Conservation (phyloP, 345 rosid species). For the Anastatica hierochuntica region DNA sequence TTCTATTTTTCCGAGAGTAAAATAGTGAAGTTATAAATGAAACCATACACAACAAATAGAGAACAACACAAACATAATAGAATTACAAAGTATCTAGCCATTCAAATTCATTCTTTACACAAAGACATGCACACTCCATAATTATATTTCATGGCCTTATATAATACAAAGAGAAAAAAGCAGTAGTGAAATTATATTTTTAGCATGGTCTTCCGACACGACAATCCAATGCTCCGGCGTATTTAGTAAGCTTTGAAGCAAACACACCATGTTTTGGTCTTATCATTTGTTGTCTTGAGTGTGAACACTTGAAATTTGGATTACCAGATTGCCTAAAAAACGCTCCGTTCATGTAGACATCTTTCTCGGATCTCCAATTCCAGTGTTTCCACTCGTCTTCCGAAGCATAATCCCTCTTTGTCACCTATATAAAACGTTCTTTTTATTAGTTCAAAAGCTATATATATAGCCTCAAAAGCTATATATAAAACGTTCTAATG, state of each 20-base stretch:
- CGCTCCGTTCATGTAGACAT: conserved; percentile 48
- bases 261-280: conserved; percentile 27
- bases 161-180: conserved; percentile 7
- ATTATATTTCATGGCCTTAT: neutral
- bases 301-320: conserved; percentile 13
- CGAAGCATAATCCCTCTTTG: conserved; percentile 42
- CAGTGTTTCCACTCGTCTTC: conserved; percentile 48
- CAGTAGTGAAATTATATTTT: conserved; percentile 1
- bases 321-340: conserved; percentile 42
- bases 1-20: neutral
- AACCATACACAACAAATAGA: conserved; percentile 2
- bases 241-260: conserved; percentile 29
- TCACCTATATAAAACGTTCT: conserved; percentile 34
- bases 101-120: conserved; percentile 11
- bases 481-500: too few relatives aligned
- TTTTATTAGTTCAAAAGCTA: neutral
- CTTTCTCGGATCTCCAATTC: conserved; percentile 65
- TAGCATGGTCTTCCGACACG: conserved; percentile 22
- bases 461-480: too few relatives aligned
- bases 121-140: neutral
- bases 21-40: neutral
- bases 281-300: conserved; percentile 23
- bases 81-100: conserved; percentile 21
- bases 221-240: conserved; percentile 38
- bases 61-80: conserved; percentile 9